A percentile compares a stretch with the other conserved stretches of the same genome.
These are phyloP conservation scores for Basidiobolus meristosporus DNA, from an alignment of 371 early-diverging fungal genomes.

Conservation along the genomic window DNA sequence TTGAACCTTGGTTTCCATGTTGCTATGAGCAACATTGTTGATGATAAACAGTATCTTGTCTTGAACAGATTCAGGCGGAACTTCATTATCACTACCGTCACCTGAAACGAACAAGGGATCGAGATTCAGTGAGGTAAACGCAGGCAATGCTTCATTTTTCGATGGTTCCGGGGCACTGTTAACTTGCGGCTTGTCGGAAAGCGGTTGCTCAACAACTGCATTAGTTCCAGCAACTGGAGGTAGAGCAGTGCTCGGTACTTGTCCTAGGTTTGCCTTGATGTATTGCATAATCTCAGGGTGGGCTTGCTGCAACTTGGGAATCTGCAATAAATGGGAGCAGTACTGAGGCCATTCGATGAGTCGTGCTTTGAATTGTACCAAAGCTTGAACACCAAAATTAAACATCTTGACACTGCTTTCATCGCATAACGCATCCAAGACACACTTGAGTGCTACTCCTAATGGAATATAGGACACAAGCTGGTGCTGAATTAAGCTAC, in stretches of 20 bases:
- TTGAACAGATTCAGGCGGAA: constrained; percentile 52
- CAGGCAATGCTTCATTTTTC: constrained; percentile 10
- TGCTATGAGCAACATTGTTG: constrained; percentile 82
- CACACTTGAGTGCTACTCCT: constrained; percentile 61
- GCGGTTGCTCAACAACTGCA: too few species aligned
- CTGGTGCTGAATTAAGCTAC: constrained; percentile 67
- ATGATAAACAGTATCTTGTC: constrained; percentile 91
- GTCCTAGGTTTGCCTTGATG: constrained; percentile 7
- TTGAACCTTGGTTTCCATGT: constrained; percentile 55
- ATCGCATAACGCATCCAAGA: constrained; percentile 68
- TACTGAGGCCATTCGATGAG: constrained; percentile 83
- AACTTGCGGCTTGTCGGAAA: neutral
- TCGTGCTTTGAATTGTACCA: constrained; percentile 61
- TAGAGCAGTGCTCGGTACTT: neutral
- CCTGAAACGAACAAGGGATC: constrained; percentile 17
- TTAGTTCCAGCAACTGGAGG: neutral
- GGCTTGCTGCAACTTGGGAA: constrained; percentile 50
- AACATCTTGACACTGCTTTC: constrained; percentile 66
- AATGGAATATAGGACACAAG: constrained; percentile 52
- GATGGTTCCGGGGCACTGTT: neutral
- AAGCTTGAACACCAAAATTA: constrained; percentile 74
- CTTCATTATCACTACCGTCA: constrained; percentile 18
- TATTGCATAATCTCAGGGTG: constrained; percentile 53
- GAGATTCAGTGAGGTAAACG: constrained; percentile 37
- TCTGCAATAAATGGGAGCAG: constrained; percentile 59